Conservation (phyloP, 2,329 filamentous ascomycete genomes). For the Penicillium psychrosexuale region DNA sequence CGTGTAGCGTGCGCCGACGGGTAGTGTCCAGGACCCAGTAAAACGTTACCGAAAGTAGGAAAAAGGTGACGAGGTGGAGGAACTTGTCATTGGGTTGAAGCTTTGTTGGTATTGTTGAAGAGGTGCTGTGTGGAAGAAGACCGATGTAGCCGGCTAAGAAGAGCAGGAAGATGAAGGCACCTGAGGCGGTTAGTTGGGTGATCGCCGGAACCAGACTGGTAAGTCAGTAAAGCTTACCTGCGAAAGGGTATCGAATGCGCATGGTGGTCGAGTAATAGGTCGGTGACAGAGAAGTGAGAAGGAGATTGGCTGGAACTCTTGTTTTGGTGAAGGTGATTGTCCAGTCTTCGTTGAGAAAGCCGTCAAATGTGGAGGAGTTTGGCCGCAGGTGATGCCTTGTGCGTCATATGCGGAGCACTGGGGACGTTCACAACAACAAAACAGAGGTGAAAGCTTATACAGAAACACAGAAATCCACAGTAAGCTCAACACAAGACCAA, state of each 20-base stretch:
- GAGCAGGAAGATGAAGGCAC: constrained; percentile 64
- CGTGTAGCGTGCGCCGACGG: constrained; percentile 76
- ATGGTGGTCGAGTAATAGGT: constrained; percentile 47
- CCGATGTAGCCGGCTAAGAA: constrained; percentile 75
- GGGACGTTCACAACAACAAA: constrained; percentile 1
- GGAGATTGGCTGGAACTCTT: neutral
- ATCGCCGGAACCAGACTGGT: constrained; percentile 4
- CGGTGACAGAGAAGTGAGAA: neutral
- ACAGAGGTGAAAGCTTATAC: neutral
- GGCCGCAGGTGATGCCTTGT: constrained; percentile 21
- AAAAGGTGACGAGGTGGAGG: constrained; percentile 84
- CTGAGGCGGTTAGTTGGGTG: constrained; percentile 43
- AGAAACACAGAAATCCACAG: neutral
- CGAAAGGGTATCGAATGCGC: constrained; percentile 85
- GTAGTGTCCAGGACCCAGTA: constrained; percentile 97
- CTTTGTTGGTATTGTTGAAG: constrained; percentile 41
- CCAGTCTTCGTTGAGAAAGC: neutral
- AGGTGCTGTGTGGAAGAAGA: constrained; percentile 56
- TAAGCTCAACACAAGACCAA: neutral
- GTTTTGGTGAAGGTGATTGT: neutral
- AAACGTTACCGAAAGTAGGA: constrained; percentile 76
- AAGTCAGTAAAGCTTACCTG: constrained; percentile 58
- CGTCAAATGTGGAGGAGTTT: constrained; percentile 19
- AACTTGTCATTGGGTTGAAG: constrained; percentile 80
- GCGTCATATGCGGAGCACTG: constrained; percentile 29